Conservation (phyloP, 345 rosid species). For the Zanthoxylum bungeanum region DNA sequence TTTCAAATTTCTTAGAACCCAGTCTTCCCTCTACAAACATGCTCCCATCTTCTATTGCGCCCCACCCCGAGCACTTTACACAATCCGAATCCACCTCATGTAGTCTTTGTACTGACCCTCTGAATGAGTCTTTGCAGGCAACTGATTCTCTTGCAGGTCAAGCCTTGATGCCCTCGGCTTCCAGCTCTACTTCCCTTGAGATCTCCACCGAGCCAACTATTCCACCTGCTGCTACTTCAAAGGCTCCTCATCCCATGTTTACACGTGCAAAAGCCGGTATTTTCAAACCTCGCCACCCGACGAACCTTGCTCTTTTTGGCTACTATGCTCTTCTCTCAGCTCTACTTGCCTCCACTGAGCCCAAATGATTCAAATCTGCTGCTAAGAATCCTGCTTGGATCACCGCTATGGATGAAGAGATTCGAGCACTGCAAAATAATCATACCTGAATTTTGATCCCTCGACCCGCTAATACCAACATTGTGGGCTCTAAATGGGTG, state of each 20-base stretch:
- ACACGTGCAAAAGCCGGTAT: conserved; percentile 7
- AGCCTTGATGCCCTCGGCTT: background rate
- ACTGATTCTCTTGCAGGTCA: no score
- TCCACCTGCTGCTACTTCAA: background rate
- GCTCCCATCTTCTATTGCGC: background rate
- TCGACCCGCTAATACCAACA: no score
- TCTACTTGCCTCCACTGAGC: no score
- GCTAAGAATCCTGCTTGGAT: no score
- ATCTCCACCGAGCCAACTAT: background rate
- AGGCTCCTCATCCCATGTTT: conserved; percentile 1
- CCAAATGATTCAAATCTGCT: no score
- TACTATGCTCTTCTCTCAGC: background rate
- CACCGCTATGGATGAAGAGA: no score
- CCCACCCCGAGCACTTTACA: background rate
- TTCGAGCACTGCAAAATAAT: no score
- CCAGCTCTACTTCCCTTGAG: background rate
- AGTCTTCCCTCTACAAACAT: background rate
- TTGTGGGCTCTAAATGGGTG: no score
- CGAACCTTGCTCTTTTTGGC: background rate
- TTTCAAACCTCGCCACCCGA: conserved; percentile 1
- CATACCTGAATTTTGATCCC: no score
- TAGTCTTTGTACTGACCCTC: background rate
- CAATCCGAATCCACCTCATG: conserved; percentile 3
- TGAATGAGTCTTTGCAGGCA: background rate
- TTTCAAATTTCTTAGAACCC: no score